Evolutionary conservation across 2,329 filamentous ascomycete species (phyloP).

Genomic region (Aureobasidium melanogenum): DNA sequence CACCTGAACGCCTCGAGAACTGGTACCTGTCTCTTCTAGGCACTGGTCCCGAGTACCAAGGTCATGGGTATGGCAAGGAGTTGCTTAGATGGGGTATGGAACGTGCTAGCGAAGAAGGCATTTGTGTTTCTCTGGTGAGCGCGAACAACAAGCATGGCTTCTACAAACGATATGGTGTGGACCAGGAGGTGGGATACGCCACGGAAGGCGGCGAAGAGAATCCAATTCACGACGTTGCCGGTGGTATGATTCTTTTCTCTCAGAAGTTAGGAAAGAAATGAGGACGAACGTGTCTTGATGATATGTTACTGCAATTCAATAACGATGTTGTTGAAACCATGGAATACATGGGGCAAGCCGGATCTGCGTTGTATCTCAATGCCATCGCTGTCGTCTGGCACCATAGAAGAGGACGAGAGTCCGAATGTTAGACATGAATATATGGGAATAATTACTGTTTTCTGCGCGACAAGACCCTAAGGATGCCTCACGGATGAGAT

Average conservation of each 20-base stretch:
- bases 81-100: constrained; percentile 24
- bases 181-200: constrained; percentile 1
- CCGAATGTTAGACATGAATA: too few relatives aligned
- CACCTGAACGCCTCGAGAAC: constrained; percentile 17
- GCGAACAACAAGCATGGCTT: constrained; percentile 21
- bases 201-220: constrained; percentile 12
- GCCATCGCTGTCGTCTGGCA: too few relatives aligned
- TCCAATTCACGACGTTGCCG: constrained; percentile 5
- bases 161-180: constrained; percentile 13
- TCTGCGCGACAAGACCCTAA: too few relatives aligned
- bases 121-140: constrained; percentile 28
- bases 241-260: constrained; percentile 13
- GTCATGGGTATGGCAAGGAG: constrained; percentile 20
- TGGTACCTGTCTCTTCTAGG: constrained; percentile 21
- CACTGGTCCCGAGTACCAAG: constrained; percentile 17
- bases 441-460: too few relatives aligned
- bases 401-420: too few relatives aligned
- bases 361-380: too few relatives aligned
- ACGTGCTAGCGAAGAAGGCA: constrained; percentile 40
- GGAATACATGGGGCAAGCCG: too few relatives aligned
- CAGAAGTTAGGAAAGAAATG: neutral
- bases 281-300: neutral
- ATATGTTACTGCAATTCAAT: neutral
- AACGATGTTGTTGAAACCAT: neutral
- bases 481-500: too few relatives aligned